Evolutionary conservation across 208 protist genomes (phyloP).

Genomic region (Phytomonas sp.): DNA sequence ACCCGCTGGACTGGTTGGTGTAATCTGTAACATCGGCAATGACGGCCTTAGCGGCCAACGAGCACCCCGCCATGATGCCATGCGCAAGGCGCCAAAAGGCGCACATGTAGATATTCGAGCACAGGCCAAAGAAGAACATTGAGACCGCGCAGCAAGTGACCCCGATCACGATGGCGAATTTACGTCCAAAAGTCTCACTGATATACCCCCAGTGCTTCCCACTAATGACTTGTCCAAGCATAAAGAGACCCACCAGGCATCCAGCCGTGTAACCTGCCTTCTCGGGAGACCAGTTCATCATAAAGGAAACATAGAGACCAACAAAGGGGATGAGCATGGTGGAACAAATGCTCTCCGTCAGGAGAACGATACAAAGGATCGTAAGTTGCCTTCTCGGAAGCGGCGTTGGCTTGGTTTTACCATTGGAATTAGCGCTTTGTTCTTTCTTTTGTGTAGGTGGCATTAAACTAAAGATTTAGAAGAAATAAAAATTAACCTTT

Average conservation of each 20-base stretch:
- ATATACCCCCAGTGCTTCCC: conserved; percentile 55
- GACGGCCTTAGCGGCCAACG: conserved; percentile 71
- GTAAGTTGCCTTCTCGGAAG: conserved; percentile 52
- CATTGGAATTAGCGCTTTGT: neutral
- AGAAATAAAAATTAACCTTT: neutral
- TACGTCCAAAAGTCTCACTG: conserved; percentile 65
- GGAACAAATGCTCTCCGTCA: conserved; percentile 68
- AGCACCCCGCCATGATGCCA: conserved; percentile 52
- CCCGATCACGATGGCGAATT: conserved; percentile 39
- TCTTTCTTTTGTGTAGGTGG: neutral
- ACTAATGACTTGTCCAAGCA: conserved; percentile 74
- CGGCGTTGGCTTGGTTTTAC: conserved; percentile 30
- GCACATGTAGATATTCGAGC: conserved; percentile 37
- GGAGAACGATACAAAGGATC: conserved; percentile 48
- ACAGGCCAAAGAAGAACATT: conserved; percentile 65
- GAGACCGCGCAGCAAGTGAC: conserved; percentile 37
- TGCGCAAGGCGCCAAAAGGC: conserved; percentile 74
- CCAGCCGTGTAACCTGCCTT: conserved; percentile 55
- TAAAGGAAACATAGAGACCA: conserved; percentile 41
- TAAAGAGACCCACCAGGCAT: conserved; percentile 64
- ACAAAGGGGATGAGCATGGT: conserved; percentile 76
- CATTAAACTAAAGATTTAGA: neutral
- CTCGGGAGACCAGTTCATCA: conserved; percentile 27
- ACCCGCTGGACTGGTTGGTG: conserved; percentile 80
- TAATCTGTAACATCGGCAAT: conserved; percentile 76